Percentiles rank a stretch among this genome's conserved stretches.
Conservation (phyloP, 139 green algal genomes). For the Marvania coccoides region DNA sequence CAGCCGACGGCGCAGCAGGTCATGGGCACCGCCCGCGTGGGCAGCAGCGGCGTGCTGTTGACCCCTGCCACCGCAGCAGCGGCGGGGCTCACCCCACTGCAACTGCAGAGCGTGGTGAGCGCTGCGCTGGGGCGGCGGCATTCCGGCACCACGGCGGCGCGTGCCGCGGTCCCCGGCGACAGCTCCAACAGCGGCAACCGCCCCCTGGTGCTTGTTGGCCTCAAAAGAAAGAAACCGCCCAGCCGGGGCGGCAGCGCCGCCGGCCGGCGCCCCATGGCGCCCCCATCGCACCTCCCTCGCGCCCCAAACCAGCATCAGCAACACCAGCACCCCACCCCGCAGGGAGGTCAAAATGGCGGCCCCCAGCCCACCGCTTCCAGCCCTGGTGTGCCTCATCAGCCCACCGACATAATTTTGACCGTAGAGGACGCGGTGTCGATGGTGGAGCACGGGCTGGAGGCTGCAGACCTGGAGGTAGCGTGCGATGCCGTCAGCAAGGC, state of each 20-base stretch:
- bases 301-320: background rate
- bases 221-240: background rate
- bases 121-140: background rate
- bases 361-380: no score
- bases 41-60: background rate
- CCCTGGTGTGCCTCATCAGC: no score
- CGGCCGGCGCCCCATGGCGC: background rate
- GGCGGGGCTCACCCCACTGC: background rate
- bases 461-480: background rate
- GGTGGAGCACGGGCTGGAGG: background rate
- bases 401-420: background rate
- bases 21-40: background rate
- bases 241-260: no score
- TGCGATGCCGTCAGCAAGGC: conserved; percentile 12
- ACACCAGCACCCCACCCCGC: background rate
- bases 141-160: no score
- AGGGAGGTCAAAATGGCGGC: no score
- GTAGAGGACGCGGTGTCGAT: conserved; percentile 3
- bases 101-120: background rate
- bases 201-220: background rate
- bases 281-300: background rate
- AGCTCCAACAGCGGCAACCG: conserved; percentile 2
- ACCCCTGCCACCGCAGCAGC: no score
- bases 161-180: background rate
- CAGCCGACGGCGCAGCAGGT: background rate